A percentile compares a stretch with the other conserved stretches of the same genome.
Evolutionary conservation across 257 asterid genomes (phyloP).

Genomic region (Solanum lycopersicoides): DNA sequence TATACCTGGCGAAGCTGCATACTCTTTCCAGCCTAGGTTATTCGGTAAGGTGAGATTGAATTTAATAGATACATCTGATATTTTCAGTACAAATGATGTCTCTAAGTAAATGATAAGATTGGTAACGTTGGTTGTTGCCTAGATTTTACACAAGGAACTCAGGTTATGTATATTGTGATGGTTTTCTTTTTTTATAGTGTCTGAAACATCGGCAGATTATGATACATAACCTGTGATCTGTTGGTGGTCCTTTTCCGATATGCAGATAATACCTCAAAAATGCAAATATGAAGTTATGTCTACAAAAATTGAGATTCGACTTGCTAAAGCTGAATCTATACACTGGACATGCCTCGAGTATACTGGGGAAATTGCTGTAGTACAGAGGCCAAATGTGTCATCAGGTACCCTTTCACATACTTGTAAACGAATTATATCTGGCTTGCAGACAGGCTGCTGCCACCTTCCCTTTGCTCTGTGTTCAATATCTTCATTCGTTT

Average conservation of each 20-base stretch:
- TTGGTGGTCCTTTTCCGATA: neutral
- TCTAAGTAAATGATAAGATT: neutral
- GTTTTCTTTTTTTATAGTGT: neutral
- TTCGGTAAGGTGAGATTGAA: constrained; percentile 62
- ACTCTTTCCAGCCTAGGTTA: constrained; percentile 73
- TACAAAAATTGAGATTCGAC: constrained; percentile 89
- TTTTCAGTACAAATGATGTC: neutral
- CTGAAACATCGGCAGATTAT: neutral
- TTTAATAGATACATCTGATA: neutral
- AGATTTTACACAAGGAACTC: neutral
- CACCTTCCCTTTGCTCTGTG: neutral
- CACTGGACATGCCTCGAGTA: constrained; percentile 78
- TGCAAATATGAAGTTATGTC: constrained; percentile 36
- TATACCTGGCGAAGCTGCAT: constrained; percentile 65
- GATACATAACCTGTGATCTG: neutral
- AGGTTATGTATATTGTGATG: neutral
- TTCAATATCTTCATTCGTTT: neutral
- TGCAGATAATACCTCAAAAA: neutral
- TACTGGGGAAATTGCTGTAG: constrained; percentile 20
- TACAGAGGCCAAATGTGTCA: constrained; percentile 2
- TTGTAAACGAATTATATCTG: neutral
- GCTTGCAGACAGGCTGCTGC: neutral
- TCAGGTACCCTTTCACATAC: neutral
- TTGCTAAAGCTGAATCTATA: constrained; percentile 69
- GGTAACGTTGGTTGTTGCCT: neutral